Evolutionary conservation across 805 yeast genomes (phyloP).

Genomic region (Pichia heedii): DNA sequence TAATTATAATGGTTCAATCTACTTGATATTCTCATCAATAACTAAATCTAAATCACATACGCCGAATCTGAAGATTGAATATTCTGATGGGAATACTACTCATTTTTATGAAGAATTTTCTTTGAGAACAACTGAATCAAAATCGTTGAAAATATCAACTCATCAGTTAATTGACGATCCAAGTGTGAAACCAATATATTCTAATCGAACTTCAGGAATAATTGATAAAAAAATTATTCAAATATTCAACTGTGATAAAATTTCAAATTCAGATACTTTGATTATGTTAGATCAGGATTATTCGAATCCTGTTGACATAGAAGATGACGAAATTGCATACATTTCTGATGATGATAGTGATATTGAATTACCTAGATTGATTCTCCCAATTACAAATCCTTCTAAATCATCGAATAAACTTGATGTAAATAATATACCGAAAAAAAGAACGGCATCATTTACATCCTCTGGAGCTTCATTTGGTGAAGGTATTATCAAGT

Average conservation of each 20-base stretch:
- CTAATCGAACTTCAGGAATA: slow-evolving; percentile 11
- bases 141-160: slow-evolving; percentile 16
- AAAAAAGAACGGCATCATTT: slow-evolving; percentile 18
- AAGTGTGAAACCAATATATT: slow-evolving; percentile 18
- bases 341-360: slow-evolving; percentile 4
- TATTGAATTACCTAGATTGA: slow-evolving; percentile 7
- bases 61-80: slow-evolving; percentile 9
- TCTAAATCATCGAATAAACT: not conserved
- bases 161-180: slow-evolving; percentile 16
- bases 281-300: slow-evolving; percentile 8
- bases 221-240: slow-evolving; percentile 17
- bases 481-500: slow-evolving; percentile 29
- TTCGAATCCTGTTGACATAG: slow-evolving; percentile 11
- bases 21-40: slow-evolving; percentile 18
- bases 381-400: slow-evolving; percentile 5
- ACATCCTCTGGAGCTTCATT: slow-evolving; percentile 30
- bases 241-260: slow-evolving; percentile 10
- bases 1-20: slow-evolving; percentile 21
- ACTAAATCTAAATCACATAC: not conserved
- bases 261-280: slow-evolving; percentile 3
- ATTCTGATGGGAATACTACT: slow-evolving; percentile 7
- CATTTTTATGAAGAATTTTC: slow-evolving; percentile 20
- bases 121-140: slow-evolving; percentile 15
- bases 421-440: not conserved
- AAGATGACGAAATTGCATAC: slow-evolving; percentile 10